These are phyloP conservation scores for Pythium rishiriense DNA, from an alignment of 352 stramenopile species.

Conservation along the genomic window DNA sequence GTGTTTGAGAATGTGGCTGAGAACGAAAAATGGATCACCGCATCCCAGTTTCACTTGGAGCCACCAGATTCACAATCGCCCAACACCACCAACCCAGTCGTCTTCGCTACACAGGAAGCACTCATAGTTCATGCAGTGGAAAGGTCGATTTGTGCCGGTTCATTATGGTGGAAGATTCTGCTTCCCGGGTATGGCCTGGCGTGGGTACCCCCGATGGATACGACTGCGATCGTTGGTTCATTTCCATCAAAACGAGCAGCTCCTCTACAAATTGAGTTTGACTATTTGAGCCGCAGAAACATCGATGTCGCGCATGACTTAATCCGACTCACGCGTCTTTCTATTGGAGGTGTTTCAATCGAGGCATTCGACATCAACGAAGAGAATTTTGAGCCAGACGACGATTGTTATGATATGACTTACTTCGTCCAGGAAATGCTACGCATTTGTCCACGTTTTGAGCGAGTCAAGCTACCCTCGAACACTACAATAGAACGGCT, in stretches of 20 bases:
- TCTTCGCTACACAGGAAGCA: neutral
- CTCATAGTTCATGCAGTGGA: neutral
- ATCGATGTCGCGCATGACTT: neutral
- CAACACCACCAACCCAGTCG: neutral
- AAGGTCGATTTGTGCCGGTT: neutral
- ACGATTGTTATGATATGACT: neutral
- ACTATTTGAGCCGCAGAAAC: neutral
- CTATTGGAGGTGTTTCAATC: neutral
- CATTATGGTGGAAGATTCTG: neutral
- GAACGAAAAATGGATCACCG: neutral
- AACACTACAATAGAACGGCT: neutral
- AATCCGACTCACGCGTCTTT: neutral
- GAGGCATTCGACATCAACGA: neutral
- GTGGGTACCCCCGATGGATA: neutral
- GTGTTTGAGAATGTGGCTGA: neutral
- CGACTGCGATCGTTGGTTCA: neutral
- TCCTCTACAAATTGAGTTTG: neutral
- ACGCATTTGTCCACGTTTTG: neutral
- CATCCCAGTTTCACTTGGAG: neutral
- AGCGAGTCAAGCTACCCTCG: neutral
- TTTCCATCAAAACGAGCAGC: too few species aligned
- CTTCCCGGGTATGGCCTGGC: neutral
- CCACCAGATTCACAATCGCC: neutral
- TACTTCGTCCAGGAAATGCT: neutral
- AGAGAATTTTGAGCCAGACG: neutral